Conservation (phyloP, 345 rosid genomes). For the Pugionium dolabratum region DNA sequence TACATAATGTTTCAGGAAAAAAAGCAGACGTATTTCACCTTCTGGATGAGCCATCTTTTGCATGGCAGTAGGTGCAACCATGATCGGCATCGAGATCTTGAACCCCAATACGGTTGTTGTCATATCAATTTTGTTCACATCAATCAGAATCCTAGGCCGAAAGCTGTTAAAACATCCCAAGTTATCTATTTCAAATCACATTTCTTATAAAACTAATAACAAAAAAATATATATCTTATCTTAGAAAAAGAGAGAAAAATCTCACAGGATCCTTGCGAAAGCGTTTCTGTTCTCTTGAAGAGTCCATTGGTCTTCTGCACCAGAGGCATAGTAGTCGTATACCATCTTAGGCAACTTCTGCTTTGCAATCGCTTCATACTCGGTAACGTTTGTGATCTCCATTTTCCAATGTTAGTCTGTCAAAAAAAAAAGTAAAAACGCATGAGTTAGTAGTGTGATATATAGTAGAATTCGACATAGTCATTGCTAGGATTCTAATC, state of each 20-base stretch:
- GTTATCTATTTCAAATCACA: slow-evolving; percentile 22
- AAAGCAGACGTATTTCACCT: slow-evolving; percentile 40
- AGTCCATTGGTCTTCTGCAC: slow-evolving; percentile 83
- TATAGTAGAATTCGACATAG: neutral
- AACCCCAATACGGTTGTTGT: slow-evolving; percentile 67
- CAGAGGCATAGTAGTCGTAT: slow-evolving; percentile 52
- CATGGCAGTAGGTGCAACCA: slow-evolving; percentile 89
- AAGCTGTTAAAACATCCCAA: slow-evolving; percentile 45
- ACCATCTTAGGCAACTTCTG: slow-evolving; percentile 62
- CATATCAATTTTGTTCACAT: slow-evolving; percentile 82
- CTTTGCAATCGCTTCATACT: slow-evolving; percentile 71
- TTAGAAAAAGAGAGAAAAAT: neutral
- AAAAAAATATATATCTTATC: neutral
- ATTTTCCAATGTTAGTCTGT: slow-evolving; percentile 34
- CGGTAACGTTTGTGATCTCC: slow-evolving; percentile 76
- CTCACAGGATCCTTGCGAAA: slow-evolving; percentile 72
- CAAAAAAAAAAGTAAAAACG: slow-evolving; percentile 16
- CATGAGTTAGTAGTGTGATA: neutral
- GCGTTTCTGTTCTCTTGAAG: slow-evolving; percentile 69
- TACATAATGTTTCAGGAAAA: slow-evolving; percentile 12
- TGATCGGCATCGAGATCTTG: slow-evolving; percentile 88
- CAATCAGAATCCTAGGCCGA: slow-evolving; percentile 84
- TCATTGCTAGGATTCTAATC: neutral
- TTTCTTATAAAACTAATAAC: slow-evolving; percentile 1
- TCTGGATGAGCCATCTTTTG: slow-evolving; percentile 97